Percentiles rank a stretch among this genome's conserved stretches.
These are phyloP conservation scores for Fusarium sp. DNA, from an alignment of 2,329 filamentous ascomycete species.

Conservation along the genomic window DNA sequence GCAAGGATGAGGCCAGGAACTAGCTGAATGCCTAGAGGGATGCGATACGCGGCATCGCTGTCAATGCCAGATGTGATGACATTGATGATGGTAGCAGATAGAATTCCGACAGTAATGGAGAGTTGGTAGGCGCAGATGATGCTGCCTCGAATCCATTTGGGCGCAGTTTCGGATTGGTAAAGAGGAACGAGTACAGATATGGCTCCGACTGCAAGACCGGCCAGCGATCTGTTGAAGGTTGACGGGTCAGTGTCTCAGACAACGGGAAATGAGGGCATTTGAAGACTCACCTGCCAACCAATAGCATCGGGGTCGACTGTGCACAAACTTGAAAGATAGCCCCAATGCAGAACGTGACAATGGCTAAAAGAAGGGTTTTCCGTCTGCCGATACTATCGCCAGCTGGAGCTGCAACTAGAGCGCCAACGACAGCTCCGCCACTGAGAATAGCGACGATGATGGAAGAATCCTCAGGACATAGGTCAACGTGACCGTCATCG, in stretches of 20 bases:
- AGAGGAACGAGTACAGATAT: constrained; percentile 83
- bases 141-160: constrained; percentile 85
- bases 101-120: constrained; percentile 80
- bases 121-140: constrained; percentile 83
- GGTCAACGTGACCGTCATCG: constrained; percentile 55
- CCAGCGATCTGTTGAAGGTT: constrained; percentile 68
- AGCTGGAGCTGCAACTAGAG: constrained; percentile 77
- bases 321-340: constrained; percentile 81
- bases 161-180: constrained; percentile 86
- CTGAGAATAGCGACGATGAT: constrained; percentile 87
- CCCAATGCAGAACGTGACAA: constrained; percentile 78
- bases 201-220: constrained; percentile 79
- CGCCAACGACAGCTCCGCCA: constrained; percentile 82
- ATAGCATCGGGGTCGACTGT: constrained; percentile 70
- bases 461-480: constrained; percentile 74
- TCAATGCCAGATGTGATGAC: constrained; percentile 73
- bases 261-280: not conserved
- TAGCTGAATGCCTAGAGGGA: constrained; percentile 83
- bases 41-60: constrained; percentile 76
- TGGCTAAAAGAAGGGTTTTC: constrained; percentile 75
- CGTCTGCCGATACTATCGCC: constrained; percentile 81
- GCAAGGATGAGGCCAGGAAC: constrained; percentile 80
- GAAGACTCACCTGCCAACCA: constrained; percentile 71
- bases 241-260: constrained; percentile 15
- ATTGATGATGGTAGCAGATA: constrained; percentile 78